Evolutionary conservation across 371 early-diverging fungal genomes (phyloP), one percentile per base, ranked within the genome.

Genomic region (Mortierella sp.): DNA sequence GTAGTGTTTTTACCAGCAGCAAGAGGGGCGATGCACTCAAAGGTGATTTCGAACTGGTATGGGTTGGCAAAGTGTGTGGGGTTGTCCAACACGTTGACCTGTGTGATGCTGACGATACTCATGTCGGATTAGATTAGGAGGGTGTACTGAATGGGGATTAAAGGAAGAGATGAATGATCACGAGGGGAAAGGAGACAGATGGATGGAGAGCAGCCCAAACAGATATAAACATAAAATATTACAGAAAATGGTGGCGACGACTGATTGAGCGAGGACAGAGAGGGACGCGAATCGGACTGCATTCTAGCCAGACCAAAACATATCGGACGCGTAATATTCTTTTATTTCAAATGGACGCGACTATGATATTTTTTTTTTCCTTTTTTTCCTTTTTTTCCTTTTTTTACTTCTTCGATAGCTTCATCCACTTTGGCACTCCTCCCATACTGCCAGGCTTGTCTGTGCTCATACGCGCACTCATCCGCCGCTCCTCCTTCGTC

Each of bases 21-120:
- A 8, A 99, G 87, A 60, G 89, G 90, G 6, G 92, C 85, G 44
- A 95, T 86, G 81, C 97, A 96, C 71, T 99, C 99, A 81, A 99
- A 97, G 5, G 97, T 97, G 59, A 99, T 96, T 81, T 97, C 97
- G 65, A 99, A 93, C 70, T 90, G 87, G 80, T 95, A 94, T 14
- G 92, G 90, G 57, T 88, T 86, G 53, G 84, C 81, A 70, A 96
- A 96, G 44, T 84, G 82, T 28, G 93, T 83, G 46, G 95, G 93
- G 65, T 95, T 95, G 78, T 95, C 88, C 46, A 92, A 82, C 60
- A 97, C 88, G 82, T 93, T 80, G 80, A 97, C 88, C 79, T 94
- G 90, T 27, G 90, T 83, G 70, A 95, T 92, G 78, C 89, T 92
- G 61, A 95, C 94, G 54, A 94, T 81, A 62, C 93, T 89, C 97